Evolutionary conservation across 805 yeast genomes (phyloP).

Genomic region (Lipomyces yamanashiensis): DNA sequence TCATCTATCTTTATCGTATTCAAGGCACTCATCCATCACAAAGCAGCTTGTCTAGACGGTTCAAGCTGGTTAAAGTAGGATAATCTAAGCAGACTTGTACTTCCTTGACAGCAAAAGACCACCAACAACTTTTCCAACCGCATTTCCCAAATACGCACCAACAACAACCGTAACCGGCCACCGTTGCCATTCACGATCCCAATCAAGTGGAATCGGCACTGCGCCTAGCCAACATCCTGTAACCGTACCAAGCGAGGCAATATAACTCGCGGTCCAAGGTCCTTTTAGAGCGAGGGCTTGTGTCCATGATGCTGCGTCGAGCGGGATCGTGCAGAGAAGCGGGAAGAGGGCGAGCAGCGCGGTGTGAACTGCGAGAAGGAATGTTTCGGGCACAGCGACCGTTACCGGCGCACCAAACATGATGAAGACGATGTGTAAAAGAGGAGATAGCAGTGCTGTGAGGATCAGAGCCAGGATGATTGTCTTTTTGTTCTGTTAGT

Average conservation of each 20-base stretch:
- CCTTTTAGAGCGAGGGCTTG: conserved; percentile 40
- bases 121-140: conserved; percentile 58
- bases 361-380: conserved; percentile 63
- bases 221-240: conserved; percentile 93
- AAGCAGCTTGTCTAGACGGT: too few species aligned
- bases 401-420: conserved; percentile 83
- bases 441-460: conserved; percentile 37
- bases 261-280: conserved; percentile 47
- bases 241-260: conserved; percentile 50
- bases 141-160: conserved; percentile 78
- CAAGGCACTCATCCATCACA: too few species aligned
- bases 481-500: too few species aligned
- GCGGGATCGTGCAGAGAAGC: conserved; percentile 57
- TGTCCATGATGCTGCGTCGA: conserved; percentile 57
- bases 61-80: too few species aligned
- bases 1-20: too few species aligned
- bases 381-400: conserved; percentile 58
- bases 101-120: not conserved
- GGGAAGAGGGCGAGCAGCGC: conserved; percentile 67
- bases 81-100: not conserved
- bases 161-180: conserved; percentile 90
- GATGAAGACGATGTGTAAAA: conserved; percentile 50
- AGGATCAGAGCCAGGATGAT: conserved; percentile 21
- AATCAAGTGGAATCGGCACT: conserved; percentile 89
- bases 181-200: conserved; percentile 97